Evolutionary conservation across 2,329 filamentous ascomycete genomes (phyloP), one percentile per base, ranked within the genome.

Genomic region (Cercospora zeina): DNA sequence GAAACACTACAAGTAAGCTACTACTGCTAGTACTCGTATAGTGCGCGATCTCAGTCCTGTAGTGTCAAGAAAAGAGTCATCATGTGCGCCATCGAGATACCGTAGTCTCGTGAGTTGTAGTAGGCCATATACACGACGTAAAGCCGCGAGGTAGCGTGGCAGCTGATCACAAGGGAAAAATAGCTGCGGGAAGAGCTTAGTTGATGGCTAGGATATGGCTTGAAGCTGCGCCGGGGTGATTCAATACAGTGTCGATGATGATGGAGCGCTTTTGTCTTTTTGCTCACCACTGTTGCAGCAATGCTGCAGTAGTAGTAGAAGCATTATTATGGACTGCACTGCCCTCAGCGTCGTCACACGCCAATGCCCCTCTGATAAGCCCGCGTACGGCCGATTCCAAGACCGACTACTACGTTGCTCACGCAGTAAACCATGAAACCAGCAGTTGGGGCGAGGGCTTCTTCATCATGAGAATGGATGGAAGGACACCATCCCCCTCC

Each of bases 201-300:
- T 24, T 47, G 16, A 19, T 47, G 42, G 42, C n/a, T n/a, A 21
- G 10, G 2, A 11, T 21, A 21, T 24, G 13, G 13, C 13, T 47
- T 45, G 24, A 6, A 27, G 24, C 10, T 27, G 6, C 24, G 42
- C 13, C 24, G 42, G 21, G 19, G 14, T 47, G 19, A 13, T 47
- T 24, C 21, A 19, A 11, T 47, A 47, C 24, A 19, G 19, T 13
- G 21, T 27, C 19, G 42, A 47, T 47, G 42, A 47, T 10, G 42
- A n/a, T 27, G 42, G 19, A 21, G 19, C n/a, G n/a, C n/a, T n/a
- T n/a, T n/a, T n/a, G n/a, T n/a, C n/a, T n/a, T n/a, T n/a, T 21
- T 47, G 42, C 42, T 47, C 42, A 47, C 42, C 42, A 47, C 42
- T 47, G 19, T 47, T 47, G 42, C 42, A 47, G 42, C 42, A 47